A percentile compares a stretch with the other conserved stretches of the same genome.
Conservation (phyloP, 2,329 filamentous ascomycete genomes). For the Balansia obtecta region DNA sequence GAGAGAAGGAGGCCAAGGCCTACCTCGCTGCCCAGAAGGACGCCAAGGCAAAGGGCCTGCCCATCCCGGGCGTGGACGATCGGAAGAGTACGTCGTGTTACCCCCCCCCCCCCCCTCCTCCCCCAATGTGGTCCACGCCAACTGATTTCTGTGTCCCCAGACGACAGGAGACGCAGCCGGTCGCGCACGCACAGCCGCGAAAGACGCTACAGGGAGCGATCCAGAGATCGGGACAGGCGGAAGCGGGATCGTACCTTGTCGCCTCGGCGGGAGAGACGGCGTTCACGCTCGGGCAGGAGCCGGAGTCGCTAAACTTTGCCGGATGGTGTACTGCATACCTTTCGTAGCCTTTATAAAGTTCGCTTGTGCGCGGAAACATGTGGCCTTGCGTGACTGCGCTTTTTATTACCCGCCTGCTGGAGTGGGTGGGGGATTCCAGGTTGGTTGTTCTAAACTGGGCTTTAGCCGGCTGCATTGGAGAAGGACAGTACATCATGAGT, state of each 20-base stretch:
- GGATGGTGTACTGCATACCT: too few species aligned
- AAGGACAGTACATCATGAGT: too few species aligned
- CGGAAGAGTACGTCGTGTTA: constrained; percentile 17
- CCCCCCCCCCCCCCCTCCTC: background rate
- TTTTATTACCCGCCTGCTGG: too few species aligned
- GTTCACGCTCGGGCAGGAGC: constrained; percentile 27
- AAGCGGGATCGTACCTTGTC: constrained; percentile 20
- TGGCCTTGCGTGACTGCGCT: too few species aligned
- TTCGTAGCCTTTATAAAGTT: too few species aligned
- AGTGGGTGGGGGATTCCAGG: too few species aligned
- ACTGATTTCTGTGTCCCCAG: constrained; percentile 7
- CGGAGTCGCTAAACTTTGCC: constrained; percentile 12
- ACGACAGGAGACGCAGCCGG: constrained; percentile 24
- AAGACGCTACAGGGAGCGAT: constrained; percentile 18
- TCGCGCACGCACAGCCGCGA: constrained; percentile 20
- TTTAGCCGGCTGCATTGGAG: too few species aligned
- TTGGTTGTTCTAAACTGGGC: too few species aligned
- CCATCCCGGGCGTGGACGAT: constrained; percentile 45
- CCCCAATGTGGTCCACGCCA: constrained; percentile 15
- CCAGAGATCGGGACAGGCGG: constrained; percentile 9
- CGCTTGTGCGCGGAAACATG: too few species aligned
- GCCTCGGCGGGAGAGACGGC: constrained; percentile 22
- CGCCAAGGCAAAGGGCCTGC: constrained; percentile 45
- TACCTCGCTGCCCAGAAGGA: constrained; percentile 51
- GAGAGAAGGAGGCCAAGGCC: constrained; percentile 51